Evolutionary conservation across 2,329 filamentous ascomycete genomes (phyloP), one percentile per base, ranked within the genome.

Genomic region (Cladosporium sp.): DNA sequence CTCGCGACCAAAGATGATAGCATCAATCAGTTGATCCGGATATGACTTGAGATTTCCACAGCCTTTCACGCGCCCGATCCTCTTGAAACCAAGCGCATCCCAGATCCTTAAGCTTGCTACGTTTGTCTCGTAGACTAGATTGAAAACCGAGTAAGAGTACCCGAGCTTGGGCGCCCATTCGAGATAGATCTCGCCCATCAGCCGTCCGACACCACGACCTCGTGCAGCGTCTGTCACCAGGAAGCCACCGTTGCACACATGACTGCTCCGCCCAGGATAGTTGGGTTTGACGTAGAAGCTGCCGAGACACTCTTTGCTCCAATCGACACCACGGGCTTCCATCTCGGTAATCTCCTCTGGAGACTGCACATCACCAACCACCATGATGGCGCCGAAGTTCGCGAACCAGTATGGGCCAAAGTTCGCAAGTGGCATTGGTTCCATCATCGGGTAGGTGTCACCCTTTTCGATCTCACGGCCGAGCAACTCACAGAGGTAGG

Each of bases 221-320:
- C 78, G 70, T 25, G 73, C 73, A 9, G 72, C 75, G 60, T 80
- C 75, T 3, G 78, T 79, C 61, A 80, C 78, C 49, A 81, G 65
- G 61, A 81, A 81, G 5, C 76, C 77, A n/a, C 75, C 76, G 82
- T 88, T 84, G 78, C 90, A 96, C 52, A 96, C 85, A 78, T 96
- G 92, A 74, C 89, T 94, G 76, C 89, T 94, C 60, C 92, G 84
- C 50, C 92, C 92, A 0, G 92, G 91, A 73, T 96, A 96, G 74
- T 96, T 96, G 50, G 92, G 91, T 77, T 94, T 92, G 80, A 96
- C 89, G 76, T 94, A 95, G 76, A 96, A 96, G 76, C 90, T 95
- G 59, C 92, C 92, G 43, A 96, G 78, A 68, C 91, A 96, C 67
- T 88, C 82, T 69, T 86, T 87, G 64, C 85, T 83, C 91, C 92